Evolutionary conservation across 2,329 filamentous ascomycete species (phyloP).

Genomic region (Didymella keratinophila): DNA sequence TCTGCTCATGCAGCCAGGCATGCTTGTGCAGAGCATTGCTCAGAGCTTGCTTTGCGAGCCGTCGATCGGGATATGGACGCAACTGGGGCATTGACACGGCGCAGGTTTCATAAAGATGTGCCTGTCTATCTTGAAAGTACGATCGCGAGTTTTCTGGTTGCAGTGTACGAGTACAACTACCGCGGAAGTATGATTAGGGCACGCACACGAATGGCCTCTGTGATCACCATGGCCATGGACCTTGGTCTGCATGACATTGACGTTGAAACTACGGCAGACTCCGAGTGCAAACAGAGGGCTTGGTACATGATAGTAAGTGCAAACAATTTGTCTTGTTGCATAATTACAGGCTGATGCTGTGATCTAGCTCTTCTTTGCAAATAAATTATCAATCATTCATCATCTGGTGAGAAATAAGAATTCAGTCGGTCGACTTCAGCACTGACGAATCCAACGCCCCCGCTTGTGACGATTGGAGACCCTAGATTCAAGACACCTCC

Average conservation of each 20-base stretch:
- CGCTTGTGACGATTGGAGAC: constrained; percentile 1
- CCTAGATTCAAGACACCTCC: constrained; percentile 2
- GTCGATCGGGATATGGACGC: constrained; percentile 15
- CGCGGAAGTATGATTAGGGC: constrained; percentile 12
- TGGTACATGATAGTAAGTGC: constrained; percentile 12
- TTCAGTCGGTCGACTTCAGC: neutral
- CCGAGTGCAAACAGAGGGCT: constrained; percentile 4
- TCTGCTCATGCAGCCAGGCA: neutral
- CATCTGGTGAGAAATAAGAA: constrained; percentile 5
- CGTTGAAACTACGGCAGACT: neutral
- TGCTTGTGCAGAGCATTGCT: constrained; percentile 3
- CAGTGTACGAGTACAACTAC: constrained; percentile 16
- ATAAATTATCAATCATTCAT: constrained; percentile 18
- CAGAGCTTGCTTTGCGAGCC: neutral
- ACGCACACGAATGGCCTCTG: constrained; percentile 15
- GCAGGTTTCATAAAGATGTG: constrained; percentile 4
- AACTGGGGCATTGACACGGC: neutral
- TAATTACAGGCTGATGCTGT: neutral
- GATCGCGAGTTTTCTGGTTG: constrained; percentile 8
- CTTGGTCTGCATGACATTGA: constrained; percentile 7
- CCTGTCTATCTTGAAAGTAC: constrained; percentile 12
- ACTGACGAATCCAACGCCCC: neutral
- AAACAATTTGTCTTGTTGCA: too few relatives aligned
- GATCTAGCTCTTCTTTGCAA: constrained; percentile 13
- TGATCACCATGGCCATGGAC: constrained; percentile 16